Evolutionary conservation across 805 yeast species (phyloP).

Genomic region (Saccharomycopsis javanensis): DNA sequence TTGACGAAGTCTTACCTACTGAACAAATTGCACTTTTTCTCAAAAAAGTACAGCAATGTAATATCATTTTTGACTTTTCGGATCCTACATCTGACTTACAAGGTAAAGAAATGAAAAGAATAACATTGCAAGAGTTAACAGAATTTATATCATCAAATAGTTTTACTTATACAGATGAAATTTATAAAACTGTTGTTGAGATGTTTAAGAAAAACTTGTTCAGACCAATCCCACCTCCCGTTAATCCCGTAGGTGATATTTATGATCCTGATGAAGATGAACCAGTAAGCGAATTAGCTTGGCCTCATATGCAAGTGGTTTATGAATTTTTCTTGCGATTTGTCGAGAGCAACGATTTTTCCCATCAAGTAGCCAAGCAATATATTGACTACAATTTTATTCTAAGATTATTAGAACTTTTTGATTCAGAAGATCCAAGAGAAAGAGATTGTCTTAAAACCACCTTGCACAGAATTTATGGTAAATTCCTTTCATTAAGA

Average conservation of each 20-base stretch:
- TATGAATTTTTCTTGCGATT: slow-evolving; percentile 90
- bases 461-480: slow-evolving; percentile 90
- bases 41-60: slow-evolving; percentile 89
- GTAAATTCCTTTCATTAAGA: slow-evolving; percentile 82
- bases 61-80: slow-evolving; percentile 83
- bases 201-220: slow-evolving; percentile 88
- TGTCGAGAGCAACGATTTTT: slow-evolving; percentile 90
- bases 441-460: slow-evolving; percentile 94
- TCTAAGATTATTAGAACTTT: slow-evolving; percentile 69
- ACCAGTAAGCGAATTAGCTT: slow-evolving; percentile 89
- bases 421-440: slow-evolving; percentile 93
- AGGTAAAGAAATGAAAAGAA: slow-evolving; percentile 86
- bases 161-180: slow-evolving; percentile 79
- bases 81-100: slow-evolving; percentile 88
- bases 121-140: slow-evolving; percentile 79
- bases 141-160: slow-evolving; percentile 78
- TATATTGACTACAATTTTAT: slow-evolving; percentile 89
- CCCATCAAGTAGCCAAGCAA: slow-evolving; percentile 86
- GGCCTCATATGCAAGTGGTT: slow-evolving; percentile 98
- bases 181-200: slow-evolving; percentile 77
- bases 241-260: slow-evolving; percentile 91
- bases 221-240: slow-evolving; percentile 97
- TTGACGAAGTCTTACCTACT: slow-evolving; percentile 79
- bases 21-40: slow-evolving; percentile 73
- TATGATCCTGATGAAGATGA: slow-evolving; percentile 99